Conservation (phyloP, 768 basidiomycete genomes). For the Boletus subparvulus region DNA sequence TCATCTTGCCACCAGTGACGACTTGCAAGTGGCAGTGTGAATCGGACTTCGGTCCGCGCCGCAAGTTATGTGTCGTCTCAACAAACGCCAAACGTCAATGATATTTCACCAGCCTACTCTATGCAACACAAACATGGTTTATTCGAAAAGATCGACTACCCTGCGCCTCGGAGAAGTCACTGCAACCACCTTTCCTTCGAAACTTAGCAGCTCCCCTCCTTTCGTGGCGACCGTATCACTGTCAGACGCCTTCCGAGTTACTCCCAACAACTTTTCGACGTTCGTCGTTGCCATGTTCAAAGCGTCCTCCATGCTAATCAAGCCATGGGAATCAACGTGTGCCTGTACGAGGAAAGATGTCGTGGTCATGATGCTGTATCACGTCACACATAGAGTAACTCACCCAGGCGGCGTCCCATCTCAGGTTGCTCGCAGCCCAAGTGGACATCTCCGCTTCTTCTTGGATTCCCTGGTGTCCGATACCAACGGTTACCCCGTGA, state of each 20-base stretch:
- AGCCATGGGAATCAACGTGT: constrained; percentile 38
- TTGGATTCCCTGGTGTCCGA: constrained; percentile 46
- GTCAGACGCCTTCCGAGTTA: constrained; percentile 16
- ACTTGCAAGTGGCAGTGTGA: background rate
- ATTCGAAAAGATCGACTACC: constrained; percentile 38
- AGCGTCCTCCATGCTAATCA: constrained; percentile 39
- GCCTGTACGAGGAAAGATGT: constrained; percentile 23
- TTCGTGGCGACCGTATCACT: constrained; percentile 42
- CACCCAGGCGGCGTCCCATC: constrained; percentile 91
- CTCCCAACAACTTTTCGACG: constrained; percentile 43
- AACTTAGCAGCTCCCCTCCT: constrained; percentile 41
- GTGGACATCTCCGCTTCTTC: constrained; percentile 68
- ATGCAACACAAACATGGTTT: background rate
- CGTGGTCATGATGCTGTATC: background rate
- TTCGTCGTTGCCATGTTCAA: constrained; percentile 43
- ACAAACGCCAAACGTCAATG: background rate
- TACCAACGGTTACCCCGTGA: constrained; percentile 62
- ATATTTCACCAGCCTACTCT: background rate
- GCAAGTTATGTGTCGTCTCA: no score
- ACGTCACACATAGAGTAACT: constrained; percentile 44
- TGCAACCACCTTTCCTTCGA: constrained; percentile 45
- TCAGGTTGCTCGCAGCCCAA: constrained; percentile 86
- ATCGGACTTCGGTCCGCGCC: background rate
- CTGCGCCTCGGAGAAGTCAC: constrained; percentile 39
- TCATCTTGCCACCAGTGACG: background rate